Base-by-base conservation (phyloP, 2,329 filamentous ascomycete species). In the Lachnum nothofagi region DNA sequence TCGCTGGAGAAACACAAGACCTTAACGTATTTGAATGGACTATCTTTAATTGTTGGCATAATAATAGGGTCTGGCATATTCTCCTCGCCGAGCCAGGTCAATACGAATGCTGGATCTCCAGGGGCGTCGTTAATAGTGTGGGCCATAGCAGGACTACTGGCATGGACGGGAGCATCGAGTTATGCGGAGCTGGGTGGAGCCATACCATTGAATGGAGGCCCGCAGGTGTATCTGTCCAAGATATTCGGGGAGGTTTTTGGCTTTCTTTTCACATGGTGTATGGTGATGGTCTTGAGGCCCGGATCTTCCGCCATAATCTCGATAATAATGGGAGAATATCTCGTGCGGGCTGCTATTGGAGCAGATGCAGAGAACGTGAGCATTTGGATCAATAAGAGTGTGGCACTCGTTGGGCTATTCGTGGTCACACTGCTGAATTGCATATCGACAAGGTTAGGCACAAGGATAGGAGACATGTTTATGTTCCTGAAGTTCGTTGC, bases 31-130 rank as follows among this genome's bases (percentile, higher is more conserved):
- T 66, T 97, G 40, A 98, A 98, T 67, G 93, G 93, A 1, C 69
- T 98, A 49, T 94, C 89, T 20, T 74, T 98, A 49, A 87, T 98
- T 42, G 80, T 97, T 42, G 91, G 93, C 1, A 71, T 98, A 55
- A 94, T 97, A 59, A 97, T 98, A 63, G 93, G 93, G 3, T 94
- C 88, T 20, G 93, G 91, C 12, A 96, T 98, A 63, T 98, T 97
- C 70, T 94, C 89, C 3, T 94, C 89, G 19, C 91, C 91, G 0
- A 90, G 88, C 47, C 88, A 95, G 65, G 91, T 98, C 61, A 95
- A 93, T 68, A 79, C 80, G 47, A 94, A 94, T 65, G 89, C 88
- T 29, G 93, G 91, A 8, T 96, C 91, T 23, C 88, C 91, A 0
- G 93, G 91, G 42, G 91, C 91, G 14, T 84, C 91, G 1, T 72